Base-by-base conservation (phyloP, 768 basidiomycete genomes). In the Leccinum longicurvipes region DNA sequence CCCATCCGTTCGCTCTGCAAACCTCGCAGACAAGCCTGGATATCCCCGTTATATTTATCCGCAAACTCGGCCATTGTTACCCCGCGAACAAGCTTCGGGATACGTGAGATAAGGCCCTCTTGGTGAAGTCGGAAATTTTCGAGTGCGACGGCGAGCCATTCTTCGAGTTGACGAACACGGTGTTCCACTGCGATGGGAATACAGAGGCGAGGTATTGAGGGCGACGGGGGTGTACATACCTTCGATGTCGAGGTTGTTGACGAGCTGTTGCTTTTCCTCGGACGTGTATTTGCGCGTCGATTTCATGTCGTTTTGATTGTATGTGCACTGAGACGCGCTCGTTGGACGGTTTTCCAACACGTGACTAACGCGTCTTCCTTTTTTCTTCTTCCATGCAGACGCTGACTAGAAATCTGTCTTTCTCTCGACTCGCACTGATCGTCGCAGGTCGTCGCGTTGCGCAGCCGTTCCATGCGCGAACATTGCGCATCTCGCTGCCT, bases 221-320 rank as follows among this genome's bases (percentile, higher is more conserved):
- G 19, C 28, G 11, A 17, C 15, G 4, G 15, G 9, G 2, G 28
- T 29, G 36, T 9, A 1, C 11, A 12, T 61, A 87, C 89, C 86
- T 81, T 92, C 90, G 58, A 91, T 82, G 60, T 91, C 87, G 49
- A 92, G 79, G 69, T 92, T 92, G 46, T 80, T 80, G 39, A 91
- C 73, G 2, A 91, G 79, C 59, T 91, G 87, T 25, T 80, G 75
- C 59, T 91, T 91, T 73, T 91, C 88, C 63, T 90, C 87, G 5
- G 76, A 72, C 8, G 79, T 83, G 64, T 77, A 83, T 60, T 72
- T 77, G 17, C 72, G 63, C 21, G 63, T 63, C 55, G 62, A 45
- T 23, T 68, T 60, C 72, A 71, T 73, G 50, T 45, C 39, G 36
- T 10, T 23, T 2, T 5, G 34, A 36, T 10, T 1, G n/a, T n/a